These are phyloP conservation scores for Plenodomus lindquistii DNA, from an alignment of 2,329 filamentous ascomycete species.

Conservation along the genomic window DNA sequence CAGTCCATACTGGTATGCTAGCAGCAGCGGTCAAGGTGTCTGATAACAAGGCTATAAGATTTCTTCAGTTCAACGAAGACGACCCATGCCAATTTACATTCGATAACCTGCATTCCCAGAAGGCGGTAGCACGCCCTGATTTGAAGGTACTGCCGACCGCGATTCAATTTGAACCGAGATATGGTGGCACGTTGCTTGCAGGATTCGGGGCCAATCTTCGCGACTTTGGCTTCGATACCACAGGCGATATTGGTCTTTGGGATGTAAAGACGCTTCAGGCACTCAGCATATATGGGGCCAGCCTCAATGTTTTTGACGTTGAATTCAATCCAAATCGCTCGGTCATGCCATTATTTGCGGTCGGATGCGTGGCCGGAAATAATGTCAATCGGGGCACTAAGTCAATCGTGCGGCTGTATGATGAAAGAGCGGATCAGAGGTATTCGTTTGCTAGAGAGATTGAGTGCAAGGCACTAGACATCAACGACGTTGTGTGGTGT, in stretches of 20 bases:
- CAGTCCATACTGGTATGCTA: conserved; percentile 36
- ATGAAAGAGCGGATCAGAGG: conserved; percentile 37
- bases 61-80: conserved; percentile 28
- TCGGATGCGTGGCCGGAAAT: conserved; percentile 52
- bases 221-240: conserved; percentile 41
- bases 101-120: conserved; percentile 32
- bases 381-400: conserved; percentile 47
- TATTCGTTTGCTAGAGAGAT: conserved; percentile 48
- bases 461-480: conserved; percentile 62
- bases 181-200: conserved; percentile 53
- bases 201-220: conserved; percentile 55
- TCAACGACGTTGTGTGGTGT: conserved; percentile 63
- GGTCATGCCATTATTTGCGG: conserved; percentile 53
- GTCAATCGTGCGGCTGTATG: conserved; percentile 59
- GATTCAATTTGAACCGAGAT: conserved; percentile 35
- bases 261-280: conserved; percentile 49
- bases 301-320: conserved; percentile 62
- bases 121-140: conserved; percentile 32
- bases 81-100: conserved; percentile 10
- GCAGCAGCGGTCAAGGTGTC: conserved; percentile 54
- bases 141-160: conserved; percentile 36
- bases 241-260: conserved; percentile 61
- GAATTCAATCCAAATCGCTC: conserved; percentile 56
- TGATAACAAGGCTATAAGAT: conserved; percentile 39
- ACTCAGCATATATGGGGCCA: conserved; percentile 51